A percentile compares a stretch with the other conserved stretches of the same genome.
phyloP scores from a whole-genome alignment of 345 rosid genomes.

The Corchorus olitorius region DNA sequence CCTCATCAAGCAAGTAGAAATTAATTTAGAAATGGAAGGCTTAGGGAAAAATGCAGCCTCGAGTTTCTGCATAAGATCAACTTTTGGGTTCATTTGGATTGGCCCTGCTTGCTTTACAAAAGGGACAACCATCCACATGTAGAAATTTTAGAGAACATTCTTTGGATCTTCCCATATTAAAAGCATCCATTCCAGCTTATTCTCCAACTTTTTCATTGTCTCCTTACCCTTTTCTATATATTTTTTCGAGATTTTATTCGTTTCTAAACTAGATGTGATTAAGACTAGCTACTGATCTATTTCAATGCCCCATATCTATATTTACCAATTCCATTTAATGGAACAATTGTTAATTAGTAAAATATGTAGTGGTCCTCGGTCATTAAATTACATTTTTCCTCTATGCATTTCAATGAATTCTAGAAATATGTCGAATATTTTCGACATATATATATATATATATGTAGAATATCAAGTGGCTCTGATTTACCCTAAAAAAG shows the following conservation, averaged over 20 bases:
- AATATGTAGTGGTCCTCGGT: background rate
- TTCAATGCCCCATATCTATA: background rate
- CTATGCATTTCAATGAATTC: background rate
- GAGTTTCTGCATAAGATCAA: slow-evolving; percentile 23
- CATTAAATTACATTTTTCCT: too few relatives aligned
- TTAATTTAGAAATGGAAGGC: too few relatives aligned
- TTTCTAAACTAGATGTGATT: background rate
- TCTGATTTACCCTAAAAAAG: slow-evolving; percentile 15
- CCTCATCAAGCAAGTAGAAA: background rate
- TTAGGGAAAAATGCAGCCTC: slow-evolving; percentile 14
- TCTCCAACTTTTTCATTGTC: background rate
- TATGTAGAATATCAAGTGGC: background rate
- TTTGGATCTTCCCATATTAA: slow-evolving; percentile 33
- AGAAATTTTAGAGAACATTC: slow-evolving; percentile 26
- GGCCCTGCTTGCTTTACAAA: slow-evolving; percentile 1
- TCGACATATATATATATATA: too few relatives aligned
- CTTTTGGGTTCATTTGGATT: slow-evolving; percentile 15
- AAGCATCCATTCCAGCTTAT: slow-evolving; percentile 5
- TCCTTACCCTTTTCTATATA: background rate
- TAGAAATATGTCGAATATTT: background rate
- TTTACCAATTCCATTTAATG: background rate
- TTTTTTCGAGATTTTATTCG: background rate
- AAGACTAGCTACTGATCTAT: background rate
- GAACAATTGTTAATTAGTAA: too few relatives aligned
- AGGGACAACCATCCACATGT: background rate